Evolutionary conservation across 352 stramenopile genomes (phyloP).

Genomic region (Phytophthora macrochlamydospora): DNA sequence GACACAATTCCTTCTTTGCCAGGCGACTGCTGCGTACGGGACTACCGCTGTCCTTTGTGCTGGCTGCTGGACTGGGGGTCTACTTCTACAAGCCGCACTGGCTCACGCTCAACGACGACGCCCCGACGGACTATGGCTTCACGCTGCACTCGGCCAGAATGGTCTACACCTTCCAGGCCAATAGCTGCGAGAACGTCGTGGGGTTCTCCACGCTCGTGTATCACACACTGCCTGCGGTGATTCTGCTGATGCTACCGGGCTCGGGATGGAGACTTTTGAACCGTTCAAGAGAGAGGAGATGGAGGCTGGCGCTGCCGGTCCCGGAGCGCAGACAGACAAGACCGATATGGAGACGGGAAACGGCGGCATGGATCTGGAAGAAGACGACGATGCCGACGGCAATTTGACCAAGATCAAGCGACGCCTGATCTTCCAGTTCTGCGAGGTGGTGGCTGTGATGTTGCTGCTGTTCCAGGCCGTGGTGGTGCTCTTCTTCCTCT

Average conservation of each 20-base stretch:
- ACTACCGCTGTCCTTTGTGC: slow-evolving; percentile 38
- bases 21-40: slow-evolving; percentile 57
- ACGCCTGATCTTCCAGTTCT: slow-evolving; percentile 71
- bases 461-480: slow-evolving; percentile 60
- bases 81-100: slow-evolving; percentile 64
- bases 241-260: slow-evolving; percentile 64
- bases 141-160: slow-evolving; percentile 40
- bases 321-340: slow-evolving; percentile 19
- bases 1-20: slow-evolving; percentile 85
- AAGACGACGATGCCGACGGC: slow-evolving; percentile 41
- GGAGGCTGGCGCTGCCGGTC: background rate
- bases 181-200: slow-evolving; percentile 78
- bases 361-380: slow-evolving; percentile 30
- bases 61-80: slow-evolving; percentile 54
- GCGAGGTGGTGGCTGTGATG: slow-evolving; percentile 63
- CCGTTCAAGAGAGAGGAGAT: slow-evolving; percentile 67
- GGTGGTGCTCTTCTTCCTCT: slow-evolving; percentile 73
- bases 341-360: slow-evolving; percentile 29
- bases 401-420: slow-evolving; percentile 79
- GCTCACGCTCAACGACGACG: slow-evolving; percentile 45
- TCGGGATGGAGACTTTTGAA: slow-evolving; percentile 70
- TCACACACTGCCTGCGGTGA: slow-evolving; percentile 59
- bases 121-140: slow-evolving; percentile 51
- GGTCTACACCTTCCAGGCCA: slow-evolving; percentile 75
- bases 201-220: slow-evolving; percentile 79